phyloP scores from a whole-genome alignment of 2,329 filamentous ascomycete genomes.

The Colletotrichum liaoningense region DNA sequence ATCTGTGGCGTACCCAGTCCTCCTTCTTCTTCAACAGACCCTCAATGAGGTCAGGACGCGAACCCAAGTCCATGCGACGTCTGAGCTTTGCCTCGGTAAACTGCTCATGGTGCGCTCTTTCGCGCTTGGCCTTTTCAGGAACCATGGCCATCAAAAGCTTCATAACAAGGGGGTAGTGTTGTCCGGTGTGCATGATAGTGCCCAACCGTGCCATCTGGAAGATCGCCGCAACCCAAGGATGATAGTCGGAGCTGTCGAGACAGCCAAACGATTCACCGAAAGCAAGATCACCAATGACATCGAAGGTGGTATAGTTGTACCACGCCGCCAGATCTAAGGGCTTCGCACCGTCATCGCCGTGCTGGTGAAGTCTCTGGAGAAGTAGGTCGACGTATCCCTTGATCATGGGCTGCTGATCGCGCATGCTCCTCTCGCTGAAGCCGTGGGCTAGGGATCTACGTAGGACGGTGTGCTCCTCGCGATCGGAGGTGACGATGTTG shows the following conservation, averaged over 20 bases:
- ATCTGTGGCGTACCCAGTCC: constrained; percentile 6
- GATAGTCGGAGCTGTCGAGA: constrained; percentile 39
- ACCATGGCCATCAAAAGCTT: constrained; percentile 28
- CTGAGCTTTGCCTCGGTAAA: constrained; percentile 25
- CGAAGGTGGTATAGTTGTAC: constrained; percentile 45
- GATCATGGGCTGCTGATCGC: constrained; percentile 43
- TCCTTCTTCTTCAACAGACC: constrained; percentile 36
- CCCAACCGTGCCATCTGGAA: constrained; percentile 38
- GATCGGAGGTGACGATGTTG: constrained; percentile 35
- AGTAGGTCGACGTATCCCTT: constrained; percentile 52
- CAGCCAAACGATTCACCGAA: constrained; percentile 46
- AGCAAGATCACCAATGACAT: constrained; percentile 44
- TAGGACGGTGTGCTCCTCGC: constrained; percentile 31
- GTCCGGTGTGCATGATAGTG: constrained; percentile 16
- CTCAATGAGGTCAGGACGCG: constrained; percentile 38
- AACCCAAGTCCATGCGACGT: constrained; percentile 33
- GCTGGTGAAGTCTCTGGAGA: constrained; percentile 48
- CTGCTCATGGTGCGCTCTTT: neutral
- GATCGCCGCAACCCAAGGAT: constrained; percentile 42
- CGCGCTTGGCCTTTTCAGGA: constrained; percentile 14
- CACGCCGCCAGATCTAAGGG: constrained; percentile 40
- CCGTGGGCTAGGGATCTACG: constrained; percentile 37
- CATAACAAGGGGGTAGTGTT: constrained; percentile 23
- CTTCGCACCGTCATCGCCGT: constrained; percentile 30
- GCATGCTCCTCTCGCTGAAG: constrained; percentile 41